Percentiles rank a stretch among this genome's conserved stretches.
Evolutionary conservation across 73 alveolate species (phyloP).

Genomic region (Uronychia setigera): DNA sequence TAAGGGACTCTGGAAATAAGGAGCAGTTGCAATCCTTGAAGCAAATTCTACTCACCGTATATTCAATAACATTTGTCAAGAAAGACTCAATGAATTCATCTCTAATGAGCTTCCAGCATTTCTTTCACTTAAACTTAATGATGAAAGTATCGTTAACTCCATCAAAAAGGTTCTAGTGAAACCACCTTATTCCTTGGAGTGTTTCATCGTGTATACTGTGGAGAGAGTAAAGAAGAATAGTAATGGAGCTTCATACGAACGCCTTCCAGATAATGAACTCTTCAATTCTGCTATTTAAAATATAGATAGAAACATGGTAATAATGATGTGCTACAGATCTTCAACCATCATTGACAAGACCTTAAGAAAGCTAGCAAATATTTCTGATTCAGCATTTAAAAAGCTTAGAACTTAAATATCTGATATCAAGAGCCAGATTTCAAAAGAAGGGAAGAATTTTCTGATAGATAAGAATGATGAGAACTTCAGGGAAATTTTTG

Average conservation of each 20-base stretch:
- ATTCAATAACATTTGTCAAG: background rate
- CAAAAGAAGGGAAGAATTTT: background rate
- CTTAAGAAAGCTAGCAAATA: background rate
- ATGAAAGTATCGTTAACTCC: background rate
- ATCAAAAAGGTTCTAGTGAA: background rate
- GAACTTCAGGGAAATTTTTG: background rate
- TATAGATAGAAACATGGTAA: background rate
- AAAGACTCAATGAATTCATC: background rate
- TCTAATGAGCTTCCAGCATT: background rate
- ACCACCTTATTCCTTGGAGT: background rate
- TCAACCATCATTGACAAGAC: background rate
- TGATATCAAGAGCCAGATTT: background rate
- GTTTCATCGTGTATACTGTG: background rate
- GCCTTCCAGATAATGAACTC: background rate
- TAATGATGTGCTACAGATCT: background rate
- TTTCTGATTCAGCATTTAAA: background rate
- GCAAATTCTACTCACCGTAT: background rate
- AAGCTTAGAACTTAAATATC: background rate
- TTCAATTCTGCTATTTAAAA: background rate
- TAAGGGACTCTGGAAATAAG: background rate
- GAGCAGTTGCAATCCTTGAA: background rate
- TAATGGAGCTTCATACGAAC: background rate
- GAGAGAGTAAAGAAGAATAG: background rate
- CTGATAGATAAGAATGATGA: background rate
- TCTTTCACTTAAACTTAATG: background rate